Evolutionary conservation across 164 flowering plant genomes (phyloP), one percentile per base, ranked within the genome.

Genomic region (Amborella trichopoda): DNA sequence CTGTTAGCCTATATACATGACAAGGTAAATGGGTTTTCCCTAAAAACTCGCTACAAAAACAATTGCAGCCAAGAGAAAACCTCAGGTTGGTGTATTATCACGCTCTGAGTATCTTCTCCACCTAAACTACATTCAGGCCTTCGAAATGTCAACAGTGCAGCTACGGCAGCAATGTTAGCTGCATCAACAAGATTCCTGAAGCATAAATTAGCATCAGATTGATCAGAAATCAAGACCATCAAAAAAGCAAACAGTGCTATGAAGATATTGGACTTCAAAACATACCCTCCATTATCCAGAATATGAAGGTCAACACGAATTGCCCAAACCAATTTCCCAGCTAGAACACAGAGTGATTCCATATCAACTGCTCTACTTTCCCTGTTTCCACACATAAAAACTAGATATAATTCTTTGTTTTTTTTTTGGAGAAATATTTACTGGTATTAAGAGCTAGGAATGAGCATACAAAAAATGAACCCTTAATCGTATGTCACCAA

Each of bases 321-420:
- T 20, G 96, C 71, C 99, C 99, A 91, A 17, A 73, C 99, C 37
- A 73, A 66, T 67, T 82, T 87, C 49, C 94, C 99, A 30, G 95
- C 66, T 55, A 82, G 72, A 32, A 91, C 81, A 72, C 95, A 91
- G 23, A 91, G 82, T 23, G 99, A 91, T 64, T 91, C 99, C 12
- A 80, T 82, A 66, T 87, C 96, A 42, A 87, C 83, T 1, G 96
- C 96, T 66, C 84, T 73, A 68, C 99, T 91, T 69, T 87, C 96
- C 78, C 99, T 91, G 85, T 66, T 74, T 42, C n/a, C 43, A 27
- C 46, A 53, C n/a, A 14, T 28, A 40, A 60, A 4, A 3, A 5
- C 28, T 43, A 30, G 36, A 28, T 18, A 11, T 3, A 44, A 44
- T 44, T 14, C 48, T n/a, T 6, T 5, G 32, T n/a, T n/a, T n/a